These are phyloP conservation scores for Pseudogymnoascus sp. DNA, from an alignment of 2,329 filamentous ascomycete genomes.

Conservation along the genomic window DNA sequence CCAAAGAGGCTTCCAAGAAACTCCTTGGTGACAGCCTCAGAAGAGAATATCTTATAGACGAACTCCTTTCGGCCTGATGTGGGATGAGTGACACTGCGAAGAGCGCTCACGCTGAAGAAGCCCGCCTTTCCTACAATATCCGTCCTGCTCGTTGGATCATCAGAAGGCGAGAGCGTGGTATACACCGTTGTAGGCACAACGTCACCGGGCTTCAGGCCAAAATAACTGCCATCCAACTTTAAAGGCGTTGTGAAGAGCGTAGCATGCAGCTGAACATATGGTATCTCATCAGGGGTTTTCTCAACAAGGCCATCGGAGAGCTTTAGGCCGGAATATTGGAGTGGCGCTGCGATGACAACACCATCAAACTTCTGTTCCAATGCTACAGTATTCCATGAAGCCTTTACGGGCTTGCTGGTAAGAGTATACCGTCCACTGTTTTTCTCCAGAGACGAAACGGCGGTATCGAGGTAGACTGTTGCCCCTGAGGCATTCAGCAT, in stretches of 20 bases:
- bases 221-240: conserved; percentile 61
- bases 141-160: conserved; percentile 31
- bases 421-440: conserved; percentile 42
- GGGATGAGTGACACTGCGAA: conserved; percentile 56
- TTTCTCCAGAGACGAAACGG: conserved; percentile 52
- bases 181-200: conserved; percentile 65
- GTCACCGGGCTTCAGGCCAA: conserved; percentile 52
- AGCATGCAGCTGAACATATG: conserved; percentile 79
- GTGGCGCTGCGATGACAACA: conserved; percentile 73
- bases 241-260: conserved; percentile 78
- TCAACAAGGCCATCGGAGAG: conserved; percentile 59
- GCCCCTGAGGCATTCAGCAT: conserved; percentile 64
- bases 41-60: conserved; percentile 59
- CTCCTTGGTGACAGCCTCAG: conserved; percentile 40
- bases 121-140: conserved; percentile 61
- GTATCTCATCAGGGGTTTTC: conserved; percentile 63
- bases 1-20: conserved; percentile 47
- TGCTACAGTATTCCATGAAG: background rate
- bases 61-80: conserved; percentile 44
- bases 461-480: conserved; percentile 54
- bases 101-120: conserved; percentile 79
- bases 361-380: conserved; percentile 53
- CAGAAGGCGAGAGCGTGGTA: conserved; percentile 57
- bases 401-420: conserved; percentile 19
- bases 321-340: conserved; percentile 68